Evolutionary conservation across 164 flowering plant genomes (phyloP).

Genomic region (Protea cynaroides): DNA sequence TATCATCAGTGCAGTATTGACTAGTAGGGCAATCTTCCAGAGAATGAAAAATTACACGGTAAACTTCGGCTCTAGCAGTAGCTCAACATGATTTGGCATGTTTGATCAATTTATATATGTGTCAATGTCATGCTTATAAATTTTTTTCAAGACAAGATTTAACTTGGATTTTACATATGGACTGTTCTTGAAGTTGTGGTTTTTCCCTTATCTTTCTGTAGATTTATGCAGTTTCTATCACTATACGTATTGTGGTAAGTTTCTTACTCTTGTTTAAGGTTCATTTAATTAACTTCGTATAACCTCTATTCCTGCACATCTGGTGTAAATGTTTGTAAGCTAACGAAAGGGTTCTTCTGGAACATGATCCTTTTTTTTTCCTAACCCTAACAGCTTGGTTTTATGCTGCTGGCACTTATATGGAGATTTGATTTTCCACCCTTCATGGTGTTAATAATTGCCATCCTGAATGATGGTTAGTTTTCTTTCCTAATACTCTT

Average conservation of each 20-base stretch:
- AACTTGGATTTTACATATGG: not conserved
- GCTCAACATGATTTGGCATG: not conserved
- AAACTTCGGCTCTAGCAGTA: slow-evolving; percentile 3
- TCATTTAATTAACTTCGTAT: too few species aligned
- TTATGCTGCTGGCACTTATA: slow-evolving; percentile 81
- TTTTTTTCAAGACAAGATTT: not conserved
- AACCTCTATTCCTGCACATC: not conserved
- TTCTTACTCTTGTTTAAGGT: not conserved
- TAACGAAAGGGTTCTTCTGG: too few species aligned
- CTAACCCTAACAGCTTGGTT: slow-evolving; percentile 58
- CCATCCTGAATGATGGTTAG: slow-evolving; percentile 86
- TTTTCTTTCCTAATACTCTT: slow-evolving; percentile 2
- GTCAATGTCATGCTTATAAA: not conserved
- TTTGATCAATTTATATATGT: not conserved
- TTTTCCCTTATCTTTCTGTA: slow-evolving; percentile 26
- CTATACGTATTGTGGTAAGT: slow-evolving; percentile 92
- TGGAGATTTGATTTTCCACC: slow-evolving; percentile 95
- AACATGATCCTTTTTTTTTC: too few species aligned
- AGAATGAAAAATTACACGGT: slow-evolving; percentile 95
- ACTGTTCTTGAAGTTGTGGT: not conserved
- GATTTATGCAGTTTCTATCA: slow-evolving; percentile 94
- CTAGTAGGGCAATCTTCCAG: slow-evolving; percentile 85
- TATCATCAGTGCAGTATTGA: slow-evolving; percentile 83
- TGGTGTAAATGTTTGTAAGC: not conserved
- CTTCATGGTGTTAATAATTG: slow-evolving; percentile 93